phyloP scores from a whole-genome alignment of 2,329 filamentous ascomycete genomes.

The Diaporthe caulivora region DNA sequence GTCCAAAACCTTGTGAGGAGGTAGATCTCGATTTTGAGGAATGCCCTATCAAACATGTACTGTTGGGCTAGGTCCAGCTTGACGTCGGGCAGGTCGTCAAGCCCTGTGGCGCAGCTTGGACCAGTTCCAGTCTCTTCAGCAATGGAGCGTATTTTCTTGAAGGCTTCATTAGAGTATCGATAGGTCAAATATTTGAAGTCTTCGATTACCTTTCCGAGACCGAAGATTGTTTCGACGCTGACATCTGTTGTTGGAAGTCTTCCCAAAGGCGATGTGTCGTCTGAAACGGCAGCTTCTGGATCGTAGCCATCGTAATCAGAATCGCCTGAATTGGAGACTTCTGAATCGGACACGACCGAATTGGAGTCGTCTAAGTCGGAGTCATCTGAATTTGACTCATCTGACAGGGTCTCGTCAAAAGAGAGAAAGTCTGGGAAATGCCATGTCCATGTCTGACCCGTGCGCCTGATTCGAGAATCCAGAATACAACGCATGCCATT shows the following conservation, averaged over 20 bases:
- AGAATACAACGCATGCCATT: not conserved
- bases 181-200: not conserved
- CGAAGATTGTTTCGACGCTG: not conserved
- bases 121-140: not conserved
- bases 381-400: no score
- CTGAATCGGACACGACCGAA: no score
- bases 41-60: not conserved
- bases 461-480: no score
- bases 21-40: slow-evolving; percentile 2
- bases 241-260: no score
- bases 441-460: no score
- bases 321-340: no score
- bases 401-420: no score
- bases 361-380: no score
- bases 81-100: not conserved
- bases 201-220: not conserved
- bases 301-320: no score
- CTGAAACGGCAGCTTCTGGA: no score
- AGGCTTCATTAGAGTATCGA: slow-evolving; percentile 25
- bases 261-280: no score
- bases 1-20: slow-evolving; percentile 17
- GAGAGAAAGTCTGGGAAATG: no score
- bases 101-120: not conserved
- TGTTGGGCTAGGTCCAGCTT: not conserved
- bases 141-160: not conserved